Base-by-base conservation (phyloP, 2,329 filamentous ascomycete species). In the Ophiostoma piceae region DNA sequence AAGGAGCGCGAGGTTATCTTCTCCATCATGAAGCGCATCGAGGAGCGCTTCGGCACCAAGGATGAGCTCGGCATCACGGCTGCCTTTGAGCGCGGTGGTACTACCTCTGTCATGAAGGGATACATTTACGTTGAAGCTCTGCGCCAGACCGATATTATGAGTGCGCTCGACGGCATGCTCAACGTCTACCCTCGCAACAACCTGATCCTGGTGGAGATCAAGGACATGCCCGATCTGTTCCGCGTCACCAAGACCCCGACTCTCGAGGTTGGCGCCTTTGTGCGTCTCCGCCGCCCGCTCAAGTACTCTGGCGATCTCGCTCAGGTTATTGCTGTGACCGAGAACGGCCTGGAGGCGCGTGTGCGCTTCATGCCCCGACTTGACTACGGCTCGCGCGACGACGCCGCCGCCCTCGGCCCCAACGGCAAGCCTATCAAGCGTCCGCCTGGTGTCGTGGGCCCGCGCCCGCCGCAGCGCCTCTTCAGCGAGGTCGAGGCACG, bases 181-280 rank as follows among this genome's bases (percentile, higher is more conserved):
- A 93, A 97, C 76, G 91, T 96, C 51, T 99, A 97, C 78, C 92
- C 94, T 69, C 88, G 92, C 70, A 90, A 88, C 37, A 95, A 93
- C 79, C 90, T 95, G 81, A 87, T 94, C 64, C 83, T 98, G 68
- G 92, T 99, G 60, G 92, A 95, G 67, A 93, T 98, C 76, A 96
- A 96, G 79, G 95, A 99, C 79, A 97, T 97, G 89, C 94, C 95
- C 1, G 95, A 98, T 79, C 85, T 99, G n/a, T 84, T 99, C 22
- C 88, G 93, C 68, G 92, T 96, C 37, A 89, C 88, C 72, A 97
- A 97, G 81, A 94, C 91, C 2, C 91, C 93, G 66, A 88, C 89
- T 35, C 83, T 99, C 43, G 88, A 95, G 75, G 91, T 90, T 11
- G 94, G 94, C 73, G 92, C 92, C 51, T 99, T 95, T 86, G 94